Percentiles rank a stretch among this genome's conserved stretches.
phyloP scores from a whole-genome alignment of 1,284 basidiomycete genomes.

The Macrocybe sp. region DNA sequence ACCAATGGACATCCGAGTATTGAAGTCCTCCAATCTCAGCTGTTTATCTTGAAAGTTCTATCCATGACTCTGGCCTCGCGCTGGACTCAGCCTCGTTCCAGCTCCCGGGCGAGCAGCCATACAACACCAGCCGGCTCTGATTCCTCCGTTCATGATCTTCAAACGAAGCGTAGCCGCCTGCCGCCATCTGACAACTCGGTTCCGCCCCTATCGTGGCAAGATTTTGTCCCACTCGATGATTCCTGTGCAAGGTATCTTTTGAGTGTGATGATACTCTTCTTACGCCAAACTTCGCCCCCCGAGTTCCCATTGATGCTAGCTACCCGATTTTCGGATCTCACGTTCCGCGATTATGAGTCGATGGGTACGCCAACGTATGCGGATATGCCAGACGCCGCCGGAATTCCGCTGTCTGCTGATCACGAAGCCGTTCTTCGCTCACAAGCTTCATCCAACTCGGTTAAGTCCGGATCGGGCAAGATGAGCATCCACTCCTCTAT shows the following conservation, averaged over 20 bases:
- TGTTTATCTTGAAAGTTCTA: constrained; percentile 85
- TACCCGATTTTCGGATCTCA: constrained; percentile 58
- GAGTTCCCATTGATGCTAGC: constrained; percentile 61
- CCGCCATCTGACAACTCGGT: constrained; percentile 28
- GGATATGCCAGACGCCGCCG: neutral
- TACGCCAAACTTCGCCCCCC: constrained; percentile 65
- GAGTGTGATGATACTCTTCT: constrained; percentile 76
- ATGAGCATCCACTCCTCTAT: constrained; percentile 33
- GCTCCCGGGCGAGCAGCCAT: constrained; percentile 34
- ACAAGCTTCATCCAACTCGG: constrained; percentile 40
- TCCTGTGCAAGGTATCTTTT: constrained; percentile 83
- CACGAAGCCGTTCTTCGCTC: constrained; percentile 21
- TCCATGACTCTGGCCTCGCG: constrained; percentile 75
- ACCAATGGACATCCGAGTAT: constrained; percentile 48
- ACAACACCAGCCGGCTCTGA: constrained; percentile 22
- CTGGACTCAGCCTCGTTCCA: constrained; percentile 48
- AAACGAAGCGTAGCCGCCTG: constrained; percentile 5
- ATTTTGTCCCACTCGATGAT: constrained; percentile 80
- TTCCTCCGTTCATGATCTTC: constrained; percentile 14
- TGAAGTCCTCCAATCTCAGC: constrained; percentile 83
- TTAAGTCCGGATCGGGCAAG: constrained; percentile 30
- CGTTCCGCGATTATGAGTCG: constrained; percentile 65
- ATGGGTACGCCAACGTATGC: constrained; percentile 10
- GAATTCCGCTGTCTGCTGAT: neutral
- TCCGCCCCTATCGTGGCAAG: constrained; percentile 44